Base-by-base conservation (phyloP, 192 early-diverging fungal genomes). In the Linnemannia hyalina region DNA sequence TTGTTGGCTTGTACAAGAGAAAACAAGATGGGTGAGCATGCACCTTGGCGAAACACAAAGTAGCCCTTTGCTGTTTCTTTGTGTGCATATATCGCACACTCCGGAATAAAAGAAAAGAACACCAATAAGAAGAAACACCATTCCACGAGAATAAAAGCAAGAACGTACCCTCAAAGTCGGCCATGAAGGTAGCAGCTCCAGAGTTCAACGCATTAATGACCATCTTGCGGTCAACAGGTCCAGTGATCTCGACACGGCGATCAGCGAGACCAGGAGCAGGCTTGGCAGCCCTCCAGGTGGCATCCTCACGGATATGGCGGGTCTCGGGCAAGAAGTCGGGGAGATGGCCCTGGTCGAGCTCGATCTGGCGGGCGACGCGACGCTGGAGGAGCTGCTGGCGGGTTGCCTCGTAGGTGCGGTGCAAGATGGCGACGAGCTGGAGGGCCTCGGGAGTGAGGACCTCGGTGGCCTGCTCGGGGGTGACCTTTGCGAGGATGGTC, bases 141-240 rank as follows among this genome's bases (percentile, higher is more conserved):
- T 16, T 15, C 49, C 49, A 6, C 20, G 18, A 3, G 26, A 65
- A 65, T 8, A 9, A 65, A 29, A 10, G 13, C 29, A 65, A 35
- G 41, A 32, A 76, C 20, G 68, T 80, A 88, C 87, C 80, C 60
- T 99, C 98, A 88, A 99, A 98, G 90, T 99, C 98, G 44, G 98
- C 98, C 98, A 99, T 99, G 90, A 96, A 99, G 32, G 97, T 98
- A 74, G 90, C 89, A 42, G 98, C 95, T 4, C 96, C 97, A 47
- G 96, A 96, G 92, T 98, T 99, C 82, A 99, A 93, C 69, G 98
- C 98, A 80, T 99, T 99, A 89, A 99, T 99, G 85, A 99, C 97
- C 98, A 99, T 99, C 91, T 99, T 99, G 88, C 98, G 95, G 91
- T 98, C 97, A 63, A 98, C 97, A 10, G 98, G 98, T 35, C 98